Percentiles rank a stretch among this genome's conserved stretches.
phyloP scores from a whole-genome alignment of 148 eudicot species.

The Polygonum aviculare region DNA sequence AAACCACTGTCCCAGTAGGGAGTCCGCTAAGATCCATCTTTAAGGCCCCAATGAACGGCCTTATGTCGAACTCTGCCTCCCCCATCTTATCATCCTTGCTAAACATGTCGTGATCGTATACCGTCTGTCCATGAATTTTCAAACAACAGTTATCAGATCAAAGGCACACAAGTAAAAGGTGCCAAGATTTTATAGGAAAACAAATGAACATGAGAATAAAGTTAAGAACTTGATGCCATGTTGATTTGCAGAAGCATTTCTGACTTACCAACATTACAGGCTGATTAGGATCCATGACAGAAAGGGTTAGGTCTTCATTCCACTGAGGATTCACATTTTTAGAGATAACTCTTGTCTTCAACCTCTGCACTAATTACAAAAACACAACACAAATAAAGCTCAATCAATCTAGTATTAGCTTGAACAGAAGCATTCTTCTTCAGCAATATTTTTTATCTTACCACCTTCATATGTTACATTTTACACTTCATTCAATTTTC shows the following conservation, averaged over 20 bases:
- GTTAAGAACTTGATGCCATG: background rate
- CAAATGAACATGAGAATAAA: background rate
- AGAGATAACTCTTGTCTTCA: slow-evolving; percentile 64
- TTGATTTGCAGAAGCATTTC: background rate
- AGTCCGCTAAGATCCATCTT: slow-evolving; percentile 23
- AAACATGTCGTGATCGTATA: slow-evolving; percentile 33
- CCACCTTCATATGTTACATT: no score
- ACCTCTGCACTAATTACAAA: slow-evolving; percentile 31
- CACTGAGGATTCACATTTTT: slow-evolving; percentile 69
- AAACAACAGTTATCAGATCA: background rate
- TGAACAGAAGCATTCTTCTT: no score
- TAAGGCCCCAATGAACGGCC: slow-evolving; percentile 28
- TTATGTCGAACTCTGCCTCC: slow-evolving; percentile 34
- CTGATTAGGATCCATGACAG: slow-evolving; percentile 43
- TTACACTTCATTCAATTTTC: no score
- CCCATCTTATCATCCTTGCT: slow-evolving; percentile 44
- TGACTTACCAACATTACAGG: slow-evolving; percentile 35
- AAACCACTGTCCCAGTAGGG: slow-evolving; percentile 25
- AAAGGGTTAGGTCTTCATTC: slow-evolving; percentile 78
- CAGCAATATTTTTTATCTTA: no score
- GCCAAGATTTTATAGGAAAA: background rate
- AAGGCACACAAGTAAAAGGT: background rate
- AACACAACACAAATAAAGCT: background rate
- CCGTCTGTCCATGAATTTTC: slow-evolving; percentile 15
- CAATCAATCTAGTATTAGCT: background rate